Conservation (phyloP, 148 eudicot species). For the Limonium bicolor region DNA sequence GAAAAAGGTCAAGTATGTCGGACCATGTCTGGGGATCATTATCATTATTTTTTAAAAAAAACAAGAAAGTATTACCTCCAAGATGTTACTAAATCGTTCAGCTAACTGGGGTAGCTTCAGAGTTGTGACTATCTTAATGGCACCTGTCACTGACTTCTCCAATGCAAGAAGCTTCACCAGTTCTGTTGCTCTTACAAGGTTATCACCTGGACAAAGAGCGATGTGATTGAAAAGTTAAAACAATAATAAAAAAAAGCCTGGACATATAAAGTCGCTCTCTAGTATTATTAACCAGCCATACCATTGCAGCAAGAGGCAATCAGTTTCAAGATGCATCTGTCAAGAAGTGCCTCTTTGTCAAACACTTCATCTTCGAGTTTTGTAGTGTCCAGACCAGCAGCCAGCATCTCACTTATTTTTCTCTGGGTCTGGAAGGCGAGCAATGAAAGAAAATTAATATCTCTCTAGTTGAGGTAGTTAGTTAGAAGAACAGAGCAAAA, state of each 20-base stretch:
- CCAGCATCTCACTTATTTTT: constrained; percentile 40
- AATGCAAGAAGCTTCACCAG: constrained; percentile 74
- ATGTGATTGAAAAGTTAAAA: neutral
- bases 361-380: constrained; percentile 79
- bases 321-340: constrained; percentile 90
- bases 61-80: constrained; percentile 45
- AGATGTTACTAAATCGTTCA: constrained; percentile 66
- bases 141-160: constrained; percentile 85
- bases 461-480: no score
- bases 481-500: no score
- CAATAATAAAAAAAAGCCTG: neutral
- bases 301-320: constrained; percentile 96
- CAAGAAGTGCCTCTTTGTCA: constrained; percentile 58
- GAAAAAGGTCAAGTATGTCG: neutral
- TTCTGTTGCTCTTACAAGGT: constrained; percentile 86
- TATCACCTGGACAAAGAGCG: constrained; percentile 47
- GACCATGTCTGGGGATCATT: neutral
- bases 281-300: constrained; percentile 10
- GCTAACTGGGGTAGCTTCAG: constrained; percentile 88
- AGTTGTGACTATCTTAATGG: constrained; percentile 83
- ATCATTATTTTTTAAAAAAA: neutral
- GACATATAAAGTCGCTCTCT: neutral
- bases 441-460: neutral
- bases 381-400: constrained; percentile 49
- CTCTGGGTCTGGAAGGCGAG: constrained; percentile 50